phyloP scores from a whole-genome alignment of 352 stramenopile genomes.

The Pythium graminicola region DNA sequence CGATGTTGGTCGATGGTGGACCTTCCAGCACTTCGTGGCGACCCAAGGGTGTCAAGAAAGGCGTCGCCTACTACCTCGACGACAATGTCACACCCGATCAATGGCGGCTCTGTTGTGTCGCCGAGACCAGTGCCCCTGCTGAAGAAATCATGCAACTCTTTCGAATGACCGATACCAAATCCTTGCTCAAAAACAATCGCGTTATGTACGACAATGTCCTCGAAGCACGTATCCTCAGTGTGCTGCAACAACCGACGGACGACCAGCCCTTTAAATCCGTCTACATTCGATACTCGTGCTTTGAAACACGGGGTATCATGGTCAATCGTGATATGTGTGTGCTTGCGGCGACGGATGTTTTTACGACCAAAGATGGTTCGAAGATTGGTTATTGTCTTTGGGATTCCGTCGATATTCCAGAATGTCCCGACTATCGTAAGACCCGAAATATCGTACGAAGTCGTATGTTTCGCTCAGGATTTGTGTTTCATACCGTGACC shows the following conservation, averaged over 20 bases:
- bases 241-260: constrained; percentile 34
- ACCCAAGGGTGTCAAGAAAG: constrained; percentile 36
- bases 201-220: constrained; percentile 43
- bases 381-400: constrained; percentile 57
- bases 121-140: constrained; percentile 27
- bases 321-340: constrained; percentile 39
- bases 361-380: constrained; percentile 31
- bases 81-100: constrained; percentile 32
- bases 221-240: constrained; percentile 35
- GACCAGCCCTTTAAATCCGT: constrained; percentile 32
- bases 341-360: constrained; percentile 27
- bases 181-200: constrained; percentile 35
- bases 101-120: constrained; percentile 52
- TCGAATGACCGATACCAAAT: constrained; percentile 30
- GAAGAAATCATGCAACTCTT: constrained; percentile 51
- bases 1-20: constrained; percentile 36
- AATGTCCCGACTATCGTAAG: constrained; percentile 16
- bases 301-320: constrained; percentile 26
- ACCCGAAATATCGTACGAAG: constrained; percentile 22
- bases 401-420: constrained; percentile 40
- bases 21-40: constrained; percentile 34
- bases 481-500: constrained; percentile 27
- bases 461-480: constrained; percentile 47
- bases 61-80: constrained; percentile 49
- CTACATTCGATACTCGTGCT: constrained; percentile 31